Percentiles rank a stretch among this genome's conserved stretches.
These are phyloP conservation scores for Pezicula neosporulosa DNA, from an alignment of 2,329 filamentous ascomycete species.

Conservation along the genomic window DNA sequence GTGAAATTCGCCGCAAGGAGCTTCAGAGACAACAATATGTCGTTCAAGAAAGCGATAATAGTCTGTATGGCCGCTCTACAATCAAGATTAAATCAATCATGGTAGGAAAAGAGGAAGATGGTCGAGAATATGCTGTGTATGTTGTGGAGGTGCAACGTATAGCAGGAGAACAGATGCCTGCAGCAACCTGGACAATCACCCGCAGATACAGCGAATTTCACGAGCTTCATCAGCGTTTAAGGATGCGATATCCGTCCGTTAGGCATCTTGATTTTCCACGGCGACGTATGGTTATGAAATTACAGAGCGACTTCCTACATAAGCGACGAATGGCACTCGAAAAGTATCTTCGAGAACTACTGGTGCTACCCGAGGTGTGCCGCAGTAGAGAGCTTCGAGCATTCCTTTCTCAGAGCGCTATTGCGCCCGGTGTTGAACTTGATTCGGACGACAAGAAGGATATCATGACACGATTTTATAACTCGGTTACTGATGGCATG, in stretches of 20 bases:
- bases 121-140: constrained; percentile 90
- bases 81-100: constrained; percentile 91
- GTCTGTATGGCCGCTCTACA: constrained; percentile 85
- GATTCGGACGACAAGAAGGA: constrained; percentile 69
- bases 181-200: constrained; percentile 92
- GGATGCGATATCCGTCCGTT: constrained; percentile 81
- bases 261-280: constrained; percentile 88
- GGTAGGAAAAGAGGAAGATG: constrained; percentile 87
- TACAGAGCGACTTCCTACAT: constrained; percentile 92
- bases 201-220: constrained; percentile 96
- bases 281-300: constrained; percentile 89
- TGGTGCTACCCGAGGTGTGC: constrained; percentile 88
- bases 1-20: constrained; percentile 91
- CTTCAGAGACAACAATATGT: constrained; percentile 96
- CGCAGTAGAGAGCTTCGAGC: constrained; percentile 87
- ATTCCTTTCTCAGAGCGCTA: constrained; percentile 86
- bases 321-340: constrained; percentile 83
- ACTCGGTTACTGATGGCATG: constrained; percentile 96
- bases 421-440: constrained; percentile 57
- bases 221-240: constrained; percentile 85
- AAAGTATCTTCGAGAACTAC: constrained; percentile 76
- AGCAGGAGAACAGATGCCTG: constrained; percentile 92
- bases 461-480: constrained; percentile 92
- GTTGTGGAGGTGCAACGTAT: constrained; percentile 87
- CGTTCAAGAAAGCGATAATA: constrained; percentile 96